Conservation (phyloP, 2,329 filamentous ascomycete species). For the Neodidymelliopsis sp. region DNA sequence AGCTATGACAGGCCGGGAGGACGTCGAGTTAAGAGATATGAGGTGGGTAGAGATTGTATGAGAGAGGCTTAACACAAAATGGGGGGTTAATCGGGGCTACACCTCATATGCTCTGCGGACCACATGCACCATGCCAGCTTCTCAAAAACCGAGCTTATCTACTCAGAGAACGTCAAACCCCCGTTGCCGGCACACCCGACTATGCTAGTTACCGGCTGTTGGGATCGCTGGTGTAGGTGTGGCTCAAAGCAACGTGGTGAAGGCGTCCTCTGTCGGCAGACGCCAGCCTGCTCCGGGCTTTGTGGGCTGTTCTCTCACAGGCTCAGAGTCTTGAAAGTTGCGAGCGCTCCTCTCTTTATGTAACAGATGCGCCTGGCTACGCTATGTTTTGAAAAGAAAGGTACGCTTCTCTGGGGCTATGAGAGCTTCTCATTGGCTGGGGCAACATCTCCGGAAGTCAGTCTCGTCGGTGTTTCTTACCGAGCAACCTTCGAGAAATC, state of each 20-base stretch:
- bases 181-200: too few species aligned
- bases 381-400: too few species aligned
- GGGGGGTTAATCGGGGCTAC: too few species aligned
- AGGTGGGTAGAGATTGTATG: too few species aligned
- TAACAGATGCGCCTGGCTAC: neutral
- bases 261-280: too few species aligned
- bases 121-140: neutral
- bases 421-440: conserved; percentile 17
- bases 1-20: too few species aligned
- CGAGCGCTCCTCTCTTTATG: neutral
- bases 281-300: neutral
- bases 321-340: neutral
- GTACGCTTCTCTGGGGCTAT: neutral
- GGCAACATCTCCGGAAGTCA: conserved; percentile 13
- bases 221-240: too few species aligned
- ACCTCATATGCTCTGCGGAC: neutral
- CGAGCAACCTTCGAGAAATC: conserved; percentile 13
- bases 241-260: too few species aligned
- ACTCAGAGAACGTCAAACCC: too few species aligned
- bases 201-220: too few species aligned
- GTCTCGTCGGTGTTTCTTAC: conserved; percentile 15
- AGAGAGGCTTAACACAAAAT: neutral
- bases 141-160: too few species aligned
- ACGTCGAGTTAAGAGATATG: too few species aligned
- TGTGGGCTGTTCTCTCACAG: conserved; percentile 1